Evolutionary conservation across 805 yeast species (phyloP).

Genomic region (Candida maltosa): DNA sequence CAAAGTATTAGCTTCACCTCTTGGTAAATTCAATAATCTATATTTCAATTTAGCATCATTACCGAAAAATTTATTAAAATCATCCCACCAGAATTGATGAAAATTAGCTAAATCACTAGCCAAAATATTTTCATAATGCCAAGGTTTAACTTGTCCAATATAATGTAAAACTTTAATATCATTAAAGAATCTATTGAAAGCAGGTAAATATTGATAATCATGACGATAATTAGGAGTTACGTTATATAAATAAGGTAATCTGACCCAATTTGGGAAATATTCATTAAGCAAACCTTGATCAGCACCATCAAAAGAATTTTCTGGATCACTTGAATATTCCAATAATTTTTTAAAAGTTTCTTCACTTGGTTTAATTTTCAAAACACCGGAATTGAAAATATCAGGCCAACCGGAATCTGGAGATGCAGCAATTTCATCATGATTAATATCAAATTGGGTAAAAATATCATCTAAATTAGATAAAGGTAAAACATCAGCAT

Average conservation of each 20-base stretch:
- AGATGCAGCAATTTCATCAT: conserved; percentile 16
- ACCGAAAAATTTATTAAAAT: conserved; percentile 18
- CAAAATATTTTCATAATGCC: conserved; percentile 19
- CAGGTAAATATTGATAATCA: conserved; percentile 33
- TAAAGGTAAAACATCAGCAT: conserved; percentile 26
- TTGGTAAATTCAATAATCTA: conserved; percentile 11
- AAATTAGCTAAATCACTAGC: conserved; percentile 16
- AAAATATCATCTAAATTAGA: conserved; percentile 19
- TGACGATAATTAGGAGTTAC: conserved; percentile 28
- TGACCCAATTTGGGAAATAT: conserved; percentile 28
- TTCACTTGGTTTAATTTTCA: conserved; percentile 19
- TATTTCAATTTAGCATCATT: conserved; percentile 13
- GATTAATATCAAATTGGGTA: conserved; percentile 9
- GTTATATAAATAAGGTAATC: conserved; percentile 31
- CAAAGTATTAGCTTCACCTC: conserved; percentile 21
- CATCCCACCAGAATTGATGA: conserved; percentile 29
- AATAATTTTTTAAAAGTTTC: conserved; percentile 15
- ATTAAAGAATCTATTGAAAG: conserved; percentile 24
- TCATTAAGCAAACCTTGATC: conserved; percentile 37
- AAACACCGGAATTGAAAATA: conserved; percentile 27
- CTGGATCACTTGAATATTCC: conserved; percentile 8
- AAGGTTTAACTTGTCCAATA: conserved; percentile 32
- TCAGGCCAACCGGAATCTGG: conserved; percentile 36
- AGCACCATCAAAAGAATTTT: conserved; percentile 32
- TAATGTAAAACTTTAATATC: conserved; percentile 29